Percentiles rank a stretch among this genome's conserved stretches.
Conservation (phyloP, 75 land plant species). For the Cupressus sempervirens region DNA sequence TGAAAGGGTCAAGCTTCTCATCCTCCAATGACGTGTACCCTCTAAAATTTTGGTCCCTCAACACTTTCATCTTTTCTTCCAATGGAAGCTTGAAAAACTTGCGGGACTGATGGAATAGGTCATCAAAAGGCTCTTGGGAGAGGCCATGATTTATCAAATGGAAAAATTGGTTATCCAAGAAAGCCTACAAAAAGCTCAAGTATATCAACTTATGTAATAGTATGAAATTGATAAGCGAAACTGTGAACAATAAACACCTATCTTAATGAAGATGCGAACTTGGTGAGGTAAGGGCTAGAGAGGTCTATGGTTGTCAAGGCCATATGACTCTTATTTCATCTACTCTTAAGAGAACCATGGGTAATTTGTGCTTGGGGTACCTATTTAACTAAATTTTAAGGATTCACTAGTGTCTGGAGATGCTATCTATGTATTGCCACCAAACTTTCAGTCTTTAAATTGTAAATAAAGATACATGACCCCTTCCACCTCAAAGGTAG, state of each 20-base stretch:
- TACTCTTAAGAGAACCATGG: background rate
- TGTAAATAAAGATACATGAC: no score
- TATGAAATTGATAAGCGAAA: background rate
- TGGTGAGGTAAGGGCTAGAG: conserved; percentile 35
- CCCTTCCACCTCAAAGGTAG: no score
- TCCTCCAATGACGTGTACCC: conserved; percentile 85
- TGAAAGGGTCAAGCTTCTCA: conserved; percentile 72
- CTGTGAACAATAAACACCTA: conserved; percentile 26
- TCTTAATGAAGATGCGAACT: conserved; percentile 45
- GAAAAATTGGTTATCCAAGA: conserved; percentile 80
- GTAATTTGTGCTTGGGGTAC: background rate
- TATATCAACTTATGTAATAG: background rate
- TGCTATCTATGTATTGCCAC: no score
- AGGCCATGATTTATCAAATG: conserved; percentile 87
- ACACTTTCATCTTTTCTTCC: conserved; percentile 69
- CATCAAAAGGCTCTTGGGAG: conserved; percentile 70
- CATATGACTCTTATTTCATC: background rate
- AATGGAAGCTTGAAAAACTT: conserved; percentile 61
- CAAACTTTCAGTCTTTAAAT: no score
- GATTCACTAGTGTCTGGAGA: no score
- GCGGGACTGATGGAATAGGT: conserved; percentile 74
- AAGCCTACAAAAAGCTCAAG: conserved; percentile 50
- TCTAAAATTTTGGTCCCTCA: conserved; percentile 73
- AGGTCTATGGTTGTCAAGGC: conserved; percentile 48
- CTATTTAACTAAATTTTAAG: no score